Base-by-base conservation (phyloP, 192 early-diverging fungal genomes). In the Allomyces macrogynus region DNA sequence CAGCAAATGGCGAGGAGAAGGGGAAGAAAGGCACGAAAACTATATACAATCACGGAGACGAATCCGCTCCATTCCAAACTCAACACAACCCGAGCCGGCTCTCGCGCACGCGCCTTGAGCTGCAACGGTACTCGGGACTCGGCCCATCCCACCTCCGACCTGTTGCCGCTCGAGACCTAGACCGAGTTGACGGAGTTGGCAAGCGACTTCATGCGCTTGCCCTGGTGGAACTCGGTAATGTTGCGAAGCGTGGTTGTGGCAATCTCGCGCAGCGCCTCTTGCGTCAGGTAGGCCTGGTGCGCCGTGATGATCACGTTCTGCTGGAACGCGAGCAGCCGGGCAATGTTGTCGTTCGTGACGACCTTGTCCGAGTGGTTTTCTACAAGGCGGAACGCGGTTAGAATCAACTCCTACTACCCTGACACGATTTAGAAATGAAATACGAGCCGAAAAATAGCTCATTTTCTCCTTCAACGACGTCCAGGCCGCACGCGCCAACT, bases 221-320 rank as follows among this genome's bases (percentile, higher is more conserved):
- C 66, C 14, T 68, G 73, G 4, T 70, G 61, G 24, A 69, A 40
- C 66, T 75, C 67, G 22, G 22, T 10, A 11, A 79, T 63, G 49
- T 79, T 79, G 18, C 60, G 20, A 61, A 77, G 64, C 5, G 77
- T 77, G 5, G 70, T 71, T 8, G 32, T 22, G 12, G 72, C 72
- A 49, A 79, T 78, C 62, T 60, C 64, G n/a, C 67, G 57, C 62
- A 79, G 62, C 20, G 77, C 77, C 61, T 79, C 77, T 23, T 69
- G 65, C 2, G 76, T 79, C 67, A 79, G 63, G 61, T 78, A 79
- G 16, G 76, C 77, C 66, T 79, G 78, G 64, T 79, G 78, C 0
- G 69, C 64, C 1, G 78, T 78, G 0, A 79, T 69, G 27, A 79
- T 66, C 3, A 79, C 78, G 60, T 78, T 78, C 16, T 57, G 12